Base-by-base conservation (phyloP, 2,329 filamentous ascomycete species). In the Paraphaeosphaeria minitans region DNA sequence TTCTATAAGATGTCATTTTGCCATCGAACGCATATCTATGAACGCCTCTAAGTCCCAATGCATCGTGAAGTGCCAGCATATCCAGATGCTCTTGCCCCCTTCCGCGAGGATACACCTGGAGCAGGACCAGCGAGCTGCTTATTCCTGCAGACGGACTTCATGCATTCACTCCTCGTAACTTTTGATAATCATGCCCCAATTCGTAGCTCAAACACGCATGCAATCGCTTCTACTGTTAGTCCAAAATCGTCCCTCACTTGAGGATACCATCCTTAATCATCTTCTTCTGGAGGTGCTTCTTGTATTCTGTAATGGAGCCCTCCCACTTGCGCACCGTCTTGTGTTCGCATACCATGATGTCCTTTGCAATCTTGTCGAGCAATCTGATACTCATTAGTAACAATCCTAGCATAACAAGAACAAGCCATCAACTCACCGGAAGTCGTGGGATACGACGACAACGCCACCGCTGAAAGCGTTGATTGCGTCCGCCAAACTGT, bases 281-380 rank as follows among this genome's bases (percentile, higher is more conserved):
- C 92, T 98, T 98, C 89, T 98, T 98, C 78, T 94, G 89, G 74
- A 99, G 86, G 82, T 97, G 88, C 83, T 96, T 91, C 91, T 99
- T 99, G 91, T 99, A 99, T 60, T 93, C 89, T 69, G 89, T 89
- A 74, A 99, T 99, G 65, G 81, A 83, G 71, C 94, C 94, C 64
- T 94, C 89, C 95, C 95, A 99, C 72, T 87, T 82, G 71, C 85
- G 88, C 70, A 98, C 93, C 14, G 93, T 93, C 86, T 93, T 93
- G 88, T 99, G 93, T 83, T 99, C 95, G 81, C 96, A 99, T 57
- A 99, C 95, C 82, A 99, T 88, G 80, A 99, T 99, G 80, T 99
- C 92, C 86, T 99, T 99, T 71, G 95, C 95, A 78, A 99, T 98
- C 85, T 97, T 97, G 87, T 99, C 95, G 66, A 99, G 88, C 74